Conservation (phyloP, 805 yeast genomes). For the Brettanomyces custersianus region DNA sequence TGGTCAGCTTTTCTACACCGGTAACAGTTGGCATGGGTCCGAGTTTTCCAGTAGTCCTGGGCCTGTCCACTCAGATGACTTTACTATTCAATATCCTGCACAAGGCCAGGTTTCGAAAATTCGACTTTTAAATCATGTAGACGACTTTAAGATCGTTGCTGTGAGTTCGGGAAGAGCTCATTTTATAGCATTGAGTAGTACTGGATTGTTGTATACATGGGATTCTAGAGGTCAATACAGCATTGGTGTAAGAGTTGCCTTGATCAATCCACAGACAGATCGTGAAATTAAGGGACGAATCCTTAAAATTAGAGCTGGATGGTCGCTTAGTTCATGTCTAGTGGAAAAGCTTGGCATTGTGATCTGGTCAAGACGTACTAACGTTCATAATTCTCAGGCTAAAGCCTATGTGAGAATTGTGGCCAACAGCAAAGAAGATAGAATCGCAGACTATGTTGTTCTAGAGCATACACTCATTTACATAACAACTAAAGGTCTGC, state of each 20-base stretch:
- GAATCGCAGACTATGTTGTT: slow-evolving; percentile 45
- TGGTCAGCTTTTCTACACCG: slow-evolving; percentile 51
- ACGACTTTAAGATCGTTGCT: slow-evolving; percentile 1
- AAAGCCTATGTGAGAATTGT: slow-evolving; percentile 26
- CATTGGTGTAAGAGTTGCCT: slow-evolving; percentile 36
- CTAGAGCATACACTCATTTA: slow-evolving; percentile 45
- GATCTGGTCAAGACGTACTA: slow-evolving; percentile 39
- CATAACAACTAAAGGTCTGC: slow-evolving; percentile 35
- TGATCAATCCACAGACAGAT: slow-evolving; percentile 21
- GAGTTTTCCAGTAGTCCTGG: slow-evolving; percentile 1
- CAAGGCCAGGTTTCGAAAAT: not conserved
- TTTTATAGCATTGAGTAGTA: slow-evolving; percentile 47
- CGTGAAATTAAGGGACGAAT: slow-evolving; percentile 20
- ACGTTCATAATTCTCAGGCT: slow-evolving; percentile 7
- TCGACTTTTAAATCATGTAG: not conserved
- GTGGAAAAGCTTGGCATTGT: slow-evolving; percentile 45
- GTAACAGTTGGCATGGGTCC: slow-evolving; percentile 15
- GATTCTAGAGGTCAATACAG: slow-evolving; percentile 32
- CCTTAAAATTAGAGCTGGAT: slow-evolving; percentile 51
- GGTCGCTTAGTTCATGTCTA: slow-evolving; percentile 50
- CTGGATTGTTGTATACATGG: slow-evolving; percentile 51
- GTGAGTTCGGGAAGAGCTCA: slow-evolving; percentile 50
- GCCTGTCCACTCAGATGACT: not conserved
- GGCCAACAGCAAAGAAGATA: slow-evolving; percentile 23
- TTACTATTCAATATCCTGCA: not conserved